Conservation (phyloP, 176 grass and related monocot genomes). For the Urochloa ruziziensis region DNA sequence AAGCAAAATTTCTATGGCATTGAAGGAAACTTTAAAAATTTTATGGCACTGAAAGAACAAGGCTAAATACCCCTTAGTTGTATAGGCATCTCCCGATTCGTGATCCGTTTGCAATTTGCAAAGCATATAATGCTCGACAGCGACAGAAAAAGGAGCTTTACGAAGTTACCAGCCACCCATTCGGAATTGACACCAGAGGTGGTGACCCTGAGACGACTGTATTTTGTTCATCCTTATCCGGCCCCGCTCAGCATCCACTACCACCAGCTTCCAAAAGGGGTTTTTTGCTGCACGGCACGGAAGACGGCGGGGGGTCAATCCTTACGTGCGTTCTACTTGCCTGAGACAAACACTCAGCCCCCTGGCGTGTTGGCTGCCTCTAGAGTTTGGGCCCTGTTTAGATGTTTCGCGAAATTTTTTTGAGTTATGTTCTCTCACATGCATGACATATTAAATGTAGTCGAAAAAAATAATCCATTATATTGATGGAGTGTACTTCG, state of each 20-base stretch:
- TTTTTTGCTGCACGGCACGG: conserved; percentile 4
- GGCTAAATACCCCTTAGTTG: background rate
- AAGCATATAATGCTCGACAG: background rate
- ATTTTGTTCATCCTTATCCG: conserved; percentile 3
- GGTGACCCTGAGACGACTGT: background rate
- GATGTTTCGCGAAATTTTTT: too few relatives aligned
- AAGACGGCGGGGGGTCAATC: background rate
- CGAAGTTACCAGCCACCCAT: background rate
- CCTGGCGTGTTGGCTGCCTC: background rate
- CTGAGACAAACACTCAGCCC: background rate
- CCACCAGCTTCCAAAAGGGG: background rate
- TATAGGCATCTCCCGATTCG: background rate
- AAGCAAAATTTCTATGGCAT: too few relatives aligned
- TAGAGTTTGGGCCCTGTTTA: too few relatives aligned
- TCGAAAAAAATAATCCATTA: too few relatives aligned
- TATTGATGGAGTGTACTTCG: too few relatives aligned
- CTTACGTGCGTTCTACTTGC: conserved; percentile 4
- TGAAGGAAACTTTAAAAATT: too few relatives aligned
- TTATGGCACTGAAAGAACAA: too few relatives aligned
- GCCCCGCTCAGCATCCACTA: background rate
- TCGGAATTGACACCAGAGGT: background rate
- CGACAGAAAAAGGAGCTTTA: background rate
- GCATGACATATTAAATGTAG: too few relatives aligned
- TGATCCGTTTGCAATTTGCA: background rate
- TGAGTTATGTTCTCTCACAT: too few relatives aligned